phyloP scores from a whole-genome alignment of 257 asterid species.

The Handroanthus guayacan region DNA sequence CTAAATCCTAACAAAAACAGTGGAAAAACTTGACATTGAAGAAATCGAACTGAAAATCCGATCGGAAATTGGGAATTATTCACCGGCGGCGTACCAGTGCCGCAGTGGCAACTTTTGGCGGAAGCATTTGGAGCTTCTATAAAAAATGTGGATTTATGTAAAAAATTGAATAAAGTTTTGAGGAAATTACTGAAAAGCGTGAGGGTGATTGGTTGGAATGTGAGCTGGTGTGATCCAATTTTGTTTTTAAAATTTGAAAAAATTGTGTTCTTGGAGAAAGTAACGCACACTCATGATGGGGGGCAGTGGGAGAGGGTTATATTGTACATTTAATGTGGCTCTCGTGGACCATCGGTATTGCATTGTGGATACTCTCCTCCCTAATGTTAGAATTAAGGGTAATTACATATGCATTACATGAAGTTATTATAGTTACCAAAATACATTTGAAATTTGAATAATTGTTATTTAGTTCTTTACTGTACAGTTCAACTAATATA shows the following conservation, averaged over 20 bases:
- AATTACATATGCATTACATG: no score
- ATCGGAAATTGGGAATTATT: not conserved
- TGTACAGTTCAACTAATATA: no score
- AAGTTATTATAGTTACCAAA: no score
- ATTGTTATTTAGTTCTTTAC: no score
- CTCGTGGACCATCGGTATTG: no score
- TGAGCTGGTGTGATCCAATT: conserved; percentile 62
- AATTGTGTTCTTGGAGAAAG: conserved; percentile 52
- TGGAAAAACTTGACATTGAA: not conserved
- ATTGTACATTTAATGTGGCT: not conserved
- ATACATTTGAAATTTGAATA: no score
- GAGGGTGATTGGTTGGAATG: conserved; percentile 58
- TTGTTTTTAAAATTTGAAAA: conserved; percentile 38
- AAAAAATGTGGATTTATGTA: conserved; percentile 30
- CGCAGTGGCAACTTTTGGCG: conserved; percentile 32
- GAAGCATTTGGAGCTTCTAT: conserved; percentile 15
- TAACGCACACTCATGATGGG: conserved; percentile 64
- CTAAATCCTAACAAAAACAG: not conserved
- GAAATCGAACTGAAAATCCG: not conserved
- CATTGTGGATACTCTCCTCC: no score
- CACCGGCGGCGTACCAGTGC: conserved; percentile 23
- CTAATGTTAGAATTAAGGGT: no score
- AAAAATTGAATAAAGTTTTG: not conserved
- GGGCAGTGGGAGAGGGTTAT: conserved; percentile 40
- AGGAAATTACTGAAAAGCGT: conserved; percentile 30